Evolutionary conservation across 441 rosid genomes (phyloP), one percentile per base, ranked within the genome.

Genomic region (Jatropha multifida): DNA sequence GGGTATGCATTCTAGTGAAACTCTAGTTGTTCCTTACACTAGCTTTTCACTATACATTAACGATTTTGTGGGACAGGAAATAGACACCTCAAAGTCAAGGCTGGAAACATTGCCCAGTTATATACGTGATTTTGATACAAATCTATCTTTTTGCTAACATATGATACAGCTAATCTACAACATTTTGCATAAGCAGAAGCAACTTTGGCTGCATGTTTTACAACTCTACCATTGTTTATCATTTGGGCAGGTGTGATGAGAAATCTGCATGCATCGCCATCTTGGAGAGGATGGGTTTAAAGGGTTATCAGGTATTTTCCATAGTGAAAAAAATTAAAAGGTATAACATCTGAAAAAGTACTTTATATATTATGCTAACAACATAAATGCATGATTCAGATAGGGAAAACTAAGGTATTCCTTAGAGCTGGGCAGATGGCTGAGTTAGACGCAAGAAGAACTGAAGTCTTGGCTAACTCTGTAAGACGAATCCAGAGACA

Each of bases 371-470:
- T 59, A 26, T 17, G 15, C 17, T 54, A 44, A 51, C 51, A 52
- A 27, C 56, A 23, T 63, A 42, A 75, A 71, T 68, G 67, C 80
- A 65, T 75, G 14, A 62, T 83, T 84, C 85, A 93, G 99, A 90
- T 93, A 75, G 99, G 99, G 71, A 95, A 93, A 84, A 88, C 97
- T 48, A 95, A 95, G 83, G 90, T 92, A 60, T 95, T 95, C 74
- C 92, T 93, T 46, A 88, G 98, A 85, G 97, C 99, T 73, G 98
- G 99, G 67, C 99, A 95, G 81, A 93, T 95, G 98, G 99, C 99
- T 37, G 96, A 92, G 72, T 84, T 95, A 67, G 99, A 95, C 88
- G 90, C 92, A 56, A 86, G 91, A 62, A 89, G 98, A 88, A 88
- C 77, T 73, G 98, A 95, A 81, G 88, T 95, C 80, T 83, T 95